Evolutionary conservation across 108 stramenopile species (phyloP).

Genomic region (Chaetoceros muelleri): DNA sequence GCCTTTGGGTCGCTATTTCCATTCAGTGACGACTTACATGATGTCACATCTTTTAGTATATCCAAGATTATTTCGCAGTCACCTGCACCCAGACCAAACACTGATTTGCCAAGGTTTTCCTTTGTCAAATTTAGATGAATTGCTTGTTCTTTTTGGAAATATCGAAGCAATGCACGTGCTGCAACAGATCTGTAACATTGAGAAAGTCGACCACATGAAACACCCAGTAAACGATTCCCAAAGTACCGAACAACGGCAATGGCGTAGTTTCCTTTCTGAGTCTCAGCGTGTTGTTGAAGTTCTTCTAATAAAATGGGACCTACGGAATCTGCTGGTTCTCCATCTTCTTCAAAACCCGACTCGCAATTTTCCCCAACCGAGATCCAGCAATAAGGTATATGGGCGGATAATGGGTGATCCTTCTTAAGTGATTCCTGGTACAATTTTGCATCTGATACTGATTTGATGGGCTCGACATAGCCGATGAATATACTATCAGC

Average conservation of each 20-base stretch:
- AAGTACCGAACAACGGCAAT: slow-evolving; percentile 54
- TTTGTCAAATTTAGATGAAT: slow-evolving; percentile 51
- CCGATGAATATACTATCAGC: slow-evolving; percentile 56
- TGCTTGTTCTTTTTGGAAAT: slow-evolving; percentile 24
- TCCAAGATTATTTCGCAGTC: slow-evolving; percentile 60
- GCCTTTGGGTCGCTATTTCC: not conserved
- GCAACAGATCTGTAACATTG: slow-evolving; percentile 37
- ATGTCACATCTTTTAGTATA: slow-evolving; percentile 27
- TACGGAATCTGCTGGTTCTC: slow-evolving; percentile 31
- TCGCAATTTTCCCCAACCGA: slow-evolving; percentile 4
- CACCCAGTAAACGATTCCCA: slow-evolving; percentile 35
- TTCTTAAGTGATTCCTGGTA: slow-evolving; percentile 15
- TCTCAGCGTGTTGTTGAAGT: slow-evolving; percentile 8
- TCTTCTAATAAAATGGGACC: slow-evolving; percentile 23
- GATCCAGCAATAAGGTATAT: slow-evolving; percentile 31
- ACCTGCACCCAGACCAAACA: slow-evolving; percentile 67
- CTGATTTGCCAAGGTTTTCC: slow-evolving; percentile 64
- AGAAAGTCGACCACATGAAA: slow-evolving; percentile 53
- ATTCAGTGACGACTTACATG: not conserved
- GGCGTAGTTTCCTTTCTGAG: slow-evolving; percentile 12
- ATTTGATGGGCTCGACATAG: slow-evolving; percentile 21
- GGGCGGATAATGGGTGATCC: slow-evolving; percentile 36
- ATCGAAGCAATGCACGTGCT: slow-evolving; percentile 41
- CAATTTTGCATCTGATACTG: slow-evolving; percentile 13
- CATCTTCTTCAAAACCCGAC: slow-evolving; percentile 37